Conservation (phyloP, 2,329 filamentous ascomycete species). For the Shiraia sp. region DNA sequence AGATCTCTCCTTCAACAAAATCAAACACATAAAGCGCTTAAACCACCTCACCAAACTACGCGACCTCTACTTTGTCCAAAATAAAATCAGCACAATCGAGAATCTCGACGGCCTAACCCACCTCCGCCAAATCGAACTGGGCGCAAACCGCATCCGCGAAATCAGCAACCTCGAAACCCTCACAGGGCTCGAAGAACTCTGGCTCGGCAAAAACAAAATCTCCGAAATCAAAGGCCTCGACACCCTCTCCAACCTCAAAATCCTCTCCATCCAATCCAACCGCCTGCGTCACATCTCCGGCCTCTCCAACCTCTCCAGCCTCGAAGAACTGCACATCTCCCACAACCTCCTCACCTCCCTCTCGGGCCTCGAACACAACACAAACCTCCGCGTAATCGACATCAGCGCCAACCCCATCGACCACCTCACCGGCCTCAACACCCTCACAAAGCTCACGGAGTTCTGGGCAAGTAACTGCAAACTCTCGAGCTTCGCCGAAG, state of each 20-base stretch:
- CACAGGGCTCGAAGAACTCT: conserved; percentile 80
- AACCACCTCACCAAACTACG: conserved; percentile 75
- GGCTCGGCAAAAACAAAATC: conserved; percentile 97
- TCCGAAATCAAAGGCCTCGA: conserved; percentile 76
- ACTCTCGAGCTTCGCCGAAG: conserved; percentile 76
- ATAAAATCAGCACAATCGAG: conserved; percentile 89
- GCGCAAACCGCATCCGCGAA: conserved; percentile 87
- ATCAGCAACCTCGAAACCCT: conserved; percentile 83
- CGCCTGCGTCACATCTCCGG: conserved; percentile 79
- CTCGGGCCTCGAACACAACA: conserved; percentile 61
- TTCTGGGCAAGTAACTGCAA: conserved; percentile 93
- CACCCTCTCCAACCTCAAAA: conserved; percentile 76
- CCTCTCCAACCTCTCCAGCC: conserved; percentile 70
- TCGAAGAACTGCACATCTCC: conserved; percentile 94
- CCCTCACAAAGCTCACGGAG: conserved; percentile 76
- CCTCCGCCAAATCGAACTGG: conserved; percentile 84
- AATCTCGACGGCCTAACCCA: conserved; percentile 74
- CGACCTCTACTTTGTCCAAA: conserved; percentile 91
- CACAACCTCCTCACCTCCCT: conserved; percentile 87
- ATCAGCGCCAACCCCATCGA: conserved; percentile 85
- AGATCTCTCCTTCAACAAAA: conserved; percentile 98
- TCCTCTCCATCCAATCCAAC: conserved; percentile 95
- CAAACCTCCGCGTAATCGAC: conserved; percentile 73
- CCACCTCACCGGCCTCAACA: conserved; percentile 72
- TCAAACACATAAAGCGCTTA: conserved; percentile 95